phyloP scores from a whole-genome alignment of 1,139 yeast genomes.

The Suhomyces kunorum region DNA sequence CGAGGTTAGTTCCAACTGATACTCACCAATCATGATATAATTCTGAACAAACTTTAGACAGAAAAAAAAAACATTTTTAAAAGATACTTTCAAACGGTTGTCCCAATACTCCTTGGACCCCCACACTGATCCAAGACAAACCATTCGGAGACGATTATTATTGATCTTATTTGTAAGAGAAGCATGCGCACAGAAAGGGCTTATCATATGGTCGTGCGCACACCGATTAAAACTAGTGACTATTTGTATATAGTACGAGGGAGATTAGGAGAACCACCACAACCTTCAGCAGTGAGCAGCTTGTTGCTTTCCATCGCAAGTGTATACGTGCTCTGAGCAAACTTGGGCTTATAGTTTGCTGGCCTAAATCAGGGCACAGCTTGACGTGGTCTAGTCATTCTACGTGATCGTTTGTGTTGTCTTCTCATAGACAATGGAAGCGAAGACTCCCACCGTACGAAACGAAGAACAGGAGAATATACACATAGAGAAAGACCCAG shows the following conservation, averaged over 20 bases:
- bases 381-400: not conserved
- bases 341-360: not conserved
- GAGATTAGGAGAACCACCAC: not conserved
- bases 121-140: too few species aligned
- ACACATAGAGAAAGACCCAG: too few species aligned
- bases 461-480: not conserved
- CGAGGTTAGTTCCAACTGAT: too few species aligned
- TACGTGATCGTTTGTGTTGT: not conserved
- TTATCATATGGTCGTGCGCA: constrained; percentile 1
- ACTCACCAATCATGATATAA: too few species aligned
- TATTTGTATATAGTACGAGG: constrained; percentile 3
- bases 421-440: not conserved
- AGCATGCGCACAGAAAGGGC: not conserved
- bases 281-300: not conserved
- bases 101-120: too few species aligned
- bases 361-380: not conserved
- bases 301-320: not conserved
- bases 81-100: too few species aligned
- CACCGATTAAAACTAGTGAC: constrained; percentile 1
- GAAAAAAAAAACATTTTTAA: too few species aligned
- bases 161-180: not conserved
- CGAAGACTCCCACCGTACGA: not conserved
- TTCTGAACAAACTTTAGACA: too few species aligned
- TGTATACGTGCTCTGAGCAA: not conserved
- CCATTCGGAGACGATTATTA: too few species aligned